Evolutionary conservation across 2,329 filamentous ascomycete species (phyloP), one percentile per base, ranked within the genome.

Genomic region (Colletotrichum endophyticum): DNA sequence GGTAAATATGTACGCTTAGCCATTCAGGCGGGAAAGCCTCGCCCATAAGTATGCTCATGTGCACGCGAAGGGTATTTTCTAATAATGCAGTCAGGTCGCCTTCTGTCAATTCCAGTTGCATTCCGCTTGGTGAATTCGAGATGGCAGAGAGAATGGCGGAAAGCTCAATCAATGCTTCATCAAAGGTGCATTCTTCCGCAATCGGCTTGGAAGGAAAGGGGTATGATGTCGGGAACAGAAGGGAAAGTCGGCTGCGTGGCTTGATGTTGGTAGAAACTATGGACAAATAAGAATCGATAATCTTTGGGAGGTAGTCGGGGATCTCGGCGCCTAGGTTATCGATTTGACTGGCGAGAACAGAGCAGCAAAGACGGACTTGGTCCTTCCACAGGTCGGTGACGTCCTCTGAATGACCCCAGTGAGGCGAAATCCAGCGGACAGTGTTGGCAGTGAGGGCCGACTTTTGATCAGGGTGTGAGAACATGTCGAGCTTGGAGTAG

Each of bases 1-100:
- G 95, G 84, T 95, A 97, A 56, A 99, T 97, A 81, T 98, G 94
- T 71, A 98, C 92, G 83, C 96, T 99, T 61, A 99, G 88, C 98
- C 97, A 99, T 75, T 91, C 93, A 22, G 92, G 88, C 1, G 98
- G 97, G 84, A 98, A 99, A 0, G 97, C 95, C 81, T 98, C 95
- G 79, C 96, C 96, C 74, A 94, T 92, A 13, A 99, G 88, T 70
- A 99, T 95, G 78, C 96, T 98, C 84, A 96, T 95, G 81, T 98
- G 94, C 9, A 98, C 94, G 76, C 95, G 93, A 30, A 99, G 89
- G 0, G 94, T 92, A 80, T 96, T 94, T 79, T 95, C 93, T 12
- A 98, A 84, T 57, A 98, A 92, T 4, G 91, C 90, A 12, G 94
- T 91, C 67, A 96, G 89, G 75, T 98, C 95, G 34, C 95, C 91